Evolutionary conservation across 108 stramenopile species (phyloP), one percentile per base, ranked within the genome.

Genomic region (Asterionellopsis glacialis): DNA sequence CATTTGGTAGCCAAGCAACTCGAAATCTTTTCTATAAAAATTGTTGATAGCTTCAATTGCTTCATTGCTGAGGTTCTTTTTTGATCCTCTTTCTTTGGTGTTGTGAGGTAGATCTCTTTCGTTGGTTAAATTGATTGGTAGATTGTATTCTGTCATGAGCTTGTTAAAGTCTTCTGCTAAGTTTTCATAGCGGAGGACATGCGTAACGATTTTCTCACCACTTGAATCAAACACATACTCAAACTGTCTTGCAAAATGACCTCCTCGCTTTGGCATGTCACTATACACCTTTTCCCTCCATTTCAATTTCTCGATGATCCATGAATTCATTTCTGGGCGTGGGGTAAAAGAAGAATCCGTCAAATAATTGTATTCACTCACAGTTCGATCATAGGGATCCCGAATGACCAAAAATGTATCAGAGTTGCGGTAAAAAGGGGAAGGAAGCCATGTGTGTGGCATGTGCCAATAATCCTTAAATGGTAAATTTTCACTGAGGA

Each of bases 381-480:
- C 19, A 23, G 74, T 57, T 15, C 77, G 63, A 14, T 65, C 59
- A 47, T 79, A 79, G 12, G 77, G 77, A 51, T 79, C 74, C 10
- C 77, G 68, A 24, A 79, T 59, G n/a, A 79, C 69, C 2, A 64
- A 38, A 52, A 78, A 78, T 1, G 67, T 16, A 51, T 63, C 63
- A 1, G 77, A 72, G 58, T 62, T 52, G 3, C 1, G 21, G 22
- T 78, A 78, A 19, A 48, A 16, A 9, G 9, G 9, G 9, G 47
- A 21, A 1, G 16, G 33, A 11, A 56, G 11, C 21, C 26, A 56
- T 9, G 23, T 11, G 11, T 13, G 55, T 41, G 56, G 56, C 4
- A 11, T 15, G 9, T 41, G 40, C 56, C 56, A 57, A 14, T 1
- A 16, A 7, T 39, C 39, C 15, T 9, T 39, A 4, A 1, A 16